These are phyloP conservation scores for Pseudogymnoascus sp. DNA, from an alignment of 2,329 filamentous ascomycete species.

Conservation along the genomic window DNA sequence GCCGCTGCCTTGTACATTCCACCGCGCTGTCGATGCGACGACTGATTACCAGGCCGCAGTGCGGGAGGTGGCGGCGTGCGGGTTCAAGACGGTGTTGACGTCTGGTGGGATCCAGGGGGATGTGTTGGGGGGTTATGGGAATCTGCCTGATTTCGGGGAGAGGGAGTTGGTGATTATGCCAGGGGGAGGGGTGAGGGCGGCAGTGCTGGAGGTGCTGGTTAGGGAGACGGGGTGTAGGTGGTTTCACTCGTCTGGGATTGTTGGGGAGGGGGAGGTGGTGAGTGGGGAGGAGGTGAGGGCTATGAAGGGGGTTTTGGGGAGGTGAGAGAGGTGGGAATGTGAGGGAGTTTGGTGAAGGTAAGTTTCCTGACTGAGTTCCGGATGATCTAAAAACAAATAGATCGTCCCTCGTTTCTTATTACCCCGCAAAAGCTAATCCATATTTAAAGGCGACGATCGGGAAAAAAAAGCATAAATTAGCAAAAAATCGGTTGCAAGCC, in stretches of 20 bases:
- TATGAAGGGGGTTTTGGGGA: not conserved
- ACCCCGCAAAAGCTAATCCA: not conserved
- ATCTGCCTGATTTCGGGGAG: conserved; percentile 25
- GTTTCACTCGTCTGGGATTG: conserved; percentile 40
- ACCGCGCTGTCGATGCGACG: conserved; percentile 44
- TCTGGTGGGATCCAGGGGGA: conserved; percentile 36
- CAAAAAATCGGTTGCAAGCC: not conserved
- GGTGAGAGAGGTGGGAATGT: conserved; percentile 11
- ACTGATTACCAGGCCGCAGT: conserved; percentile 26
- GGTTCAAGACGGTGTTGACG: conserved; percentile 42
- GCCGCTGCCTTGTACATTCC: conserved; percentile 43
- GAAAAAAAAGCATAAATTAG: not conserved
- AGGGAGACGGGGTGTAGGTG: conserved; percentile 26
- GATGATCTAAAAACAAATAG: conserved; percentile 1
- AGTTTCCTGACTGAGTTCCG: not conserved
- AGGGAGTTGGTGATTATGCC: conserved; percentile 38
- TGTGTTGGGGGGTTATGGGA: conserved; percentile 27
- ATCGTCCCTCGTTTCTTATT: not conserved
- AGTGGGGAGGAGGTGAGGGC: conserved; percentile 17
- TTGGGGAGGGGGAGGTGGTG: conserved; percentile 26
- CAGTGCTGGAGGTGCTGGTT: conserved; percentile 34
- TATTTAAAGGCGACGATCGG: not conserved
- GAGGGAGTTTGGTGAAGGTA: not conserved
- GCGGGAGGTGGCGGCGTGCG: conserved; percentile 33
- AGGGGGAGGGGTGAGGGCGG: conserved; percentile 42